These are phyloP conservation scores for Leishmania major DNA, from an alignment of 208 protist species.

Conservation along the genomic window DNA sequence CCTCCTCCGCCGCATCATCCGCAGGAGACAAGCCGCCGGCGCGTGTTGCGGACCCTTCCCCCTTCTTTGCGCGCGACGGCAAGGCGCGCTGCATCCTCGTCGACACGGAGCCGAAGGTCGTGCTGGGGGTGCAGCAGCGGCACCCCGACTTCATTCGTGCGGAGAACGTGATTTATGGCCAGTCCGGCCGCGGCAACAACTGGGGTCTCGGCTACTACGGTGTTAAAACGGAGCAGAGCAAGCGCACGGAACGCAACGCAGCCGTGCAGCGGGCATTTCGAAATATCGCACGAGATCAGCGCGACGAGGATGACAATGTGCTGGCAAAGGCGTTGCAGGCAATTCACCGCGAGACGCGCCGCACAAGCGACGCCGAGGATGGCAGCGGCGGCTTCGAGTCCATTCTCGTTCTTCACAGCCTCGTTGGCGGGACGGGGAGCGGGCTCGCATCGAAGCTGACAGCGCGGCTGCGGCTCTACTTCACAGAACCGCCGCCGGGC, in stretches of 20 bases:
- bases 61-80: conserved; percentile 70
- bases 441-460: conserved; percentile 75
- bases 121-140: conserved; percentile 54
- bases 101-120: conserved; percentile 91
- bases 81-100: conserved; percentile 84
- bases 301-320: conserved; percentile 57
- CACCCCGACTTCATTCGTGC: conserved; percentile 55
- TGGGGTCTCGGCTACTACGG: conserved; percentile 90
- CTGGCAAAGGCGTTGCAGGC: conserved; percentile 62
- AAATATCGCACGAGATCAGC: conserved; percentile 67
- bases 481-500: conserved; percentile 53
- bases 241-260: conserved; percentile 45
- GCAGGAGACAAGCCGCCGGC: neutral
- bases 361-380: conserved; percentile 44
- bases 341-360: conserved; percentile 76
- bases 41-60: conserved; percentile 4
- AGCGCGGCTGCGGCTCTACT: conserved; percentile 86
- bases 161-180: conserved; percentile 76
- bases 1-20: conserved; percentile 3
- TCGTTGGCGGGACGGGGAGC: conserved; percentile 85
- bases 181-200: conserved; percentile 88
- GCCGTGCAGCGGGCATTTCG: conserved; percentile 48
- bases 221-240: conserved; percentile 42
- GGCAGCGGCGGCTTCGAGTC: conserved; percentile 59
- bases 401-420: conserved; percentile 83